Conservation (phyloP, 2,329 filamentous ascomycete species). For the Xylaria sp. region DNA sequence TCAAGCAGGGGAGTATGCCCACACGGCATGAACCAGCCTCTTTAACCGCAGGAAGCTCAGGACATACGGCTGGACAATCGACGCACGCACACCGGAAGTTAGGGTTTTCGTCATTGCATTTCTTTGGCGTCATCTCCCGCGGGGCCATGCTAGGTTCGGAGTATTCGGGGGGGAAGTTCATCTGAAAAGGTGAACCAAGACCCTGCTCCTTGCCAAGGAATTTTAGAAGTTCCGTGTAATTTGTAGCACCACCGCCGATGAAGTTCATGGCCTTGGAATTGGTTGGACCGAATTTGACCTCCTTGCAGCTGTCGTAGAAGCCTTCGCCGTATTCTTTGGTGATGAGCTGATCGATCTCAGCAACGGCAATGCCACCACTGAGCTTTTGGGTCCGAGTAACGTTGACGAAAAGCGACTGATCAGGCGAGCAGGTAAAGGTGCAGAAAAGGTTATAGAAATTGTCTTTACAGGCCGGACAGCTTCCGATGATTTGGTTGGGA, state of each 20-base stretch:
- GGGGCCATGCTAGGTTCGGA: conserved; percentile 76
- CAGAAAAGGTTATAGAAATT: conserved; percentile 99
- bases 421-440: conserved; percentile 96
- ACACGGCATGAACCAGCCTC: conserved; percentile 79
- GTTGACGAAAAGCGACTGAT: conserved; percentile 95
- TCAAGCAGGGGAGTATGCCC: conserved; percentile 88
- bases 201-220: conserved; percentile 93
- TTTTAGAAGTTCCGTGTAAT: conserved; percentile 86
- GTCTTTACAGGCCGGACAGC: conserved; percentile 95
- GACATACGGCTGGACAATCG: conserved; percentile 88
- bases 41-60: conserved; percentile 80
- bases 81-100: conserved; percentile 91
- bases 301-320: conserved; percentile 97
- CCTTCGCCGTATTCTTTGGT: conserved; percentile 84
- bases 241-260: conserved; percentile 93
- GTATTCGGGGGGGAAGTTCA: conserved; percentile 82
- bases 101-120: conserved; percentile 89
- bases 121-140: conserved; percentile 77
- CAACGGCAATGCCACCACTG: conserved; percentile 70
- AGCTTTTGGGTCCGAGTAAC: conserved; percentile 79
- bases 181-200: conserved; percentile 95
- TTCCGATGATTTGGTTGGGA: conserved; percentile 87
- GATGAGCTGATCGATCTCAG: conserved; percentile 89
- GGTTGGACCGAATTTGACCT: conserved; percentile 96
- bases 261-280: conserved; percentile 95